phyloP scores from a whole-genome alignment of 2,329 filamentous ascomycete species.

The Xylariales sp. region DNA sequence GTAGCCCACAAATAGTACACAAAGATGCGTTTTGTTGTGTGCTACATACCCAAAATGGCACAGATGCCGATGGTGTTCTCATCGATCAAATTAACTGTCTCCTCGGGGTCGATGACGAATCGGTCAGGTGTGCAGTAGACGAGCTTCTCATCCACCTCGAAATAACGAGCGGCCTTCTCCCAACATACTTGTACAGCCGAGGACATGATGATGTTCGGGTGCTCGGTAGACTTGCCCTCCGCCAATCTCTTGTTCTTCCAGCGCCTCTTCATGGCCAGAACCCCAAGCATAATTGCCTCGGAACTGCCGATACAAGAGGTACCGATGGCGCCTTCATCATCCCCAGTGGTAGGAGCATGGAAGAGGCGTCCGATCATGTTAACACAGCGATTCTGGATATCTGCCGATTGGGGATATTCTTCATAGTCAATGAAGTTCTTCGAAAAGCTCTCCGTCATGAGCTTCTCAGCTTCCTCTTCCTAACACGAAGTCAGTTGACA shows the following conservation, averaged over 20 bases:
- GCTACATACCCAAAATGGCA: constrained; percentile 70
- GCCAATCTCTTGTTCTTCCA: constrained; percentile 86
- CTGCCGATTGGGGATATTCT: constrained; percentile 74
- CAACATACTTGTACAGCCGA: constrained; percentile 95
- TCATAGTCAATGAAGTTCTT: constrained; percentile 96
- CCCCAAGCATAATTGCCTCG: constrained; percentile 79
- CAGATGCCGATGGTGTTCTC: constrained; percentile 87
- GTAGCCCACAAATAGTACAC: neutral
- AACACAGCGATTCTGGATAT: constrained; percentile 88
- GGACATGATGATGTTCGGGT: constrained; percentile 93
- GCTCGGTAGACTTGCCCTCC: constrained; percentile 73
- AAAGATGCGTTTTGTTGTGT: neutral
- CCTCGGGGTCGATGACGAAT: constrained; percentile 59
- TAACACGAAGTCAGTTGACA: constrained; percentile 35
- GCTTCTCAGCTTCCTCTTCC: constrained; percentile 90
- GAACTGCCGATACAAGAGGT: constrained; percentile 87
- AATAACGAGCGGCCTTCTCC: constrained; percentile 88
- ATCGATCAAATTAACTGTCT: constrained; percentile 57
- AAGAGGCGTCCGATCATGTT: constrained; percentile 88
- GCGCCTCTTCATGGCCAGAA: constrained; percentile 89
- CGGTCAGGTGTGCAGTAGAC: constrained; percentile 59
- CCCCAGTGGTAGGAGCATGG: constrained; percentile 61
- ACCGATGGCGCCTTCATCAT: constrained; percentile 65
- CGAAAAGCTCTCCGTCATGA: constrained; percentile 87
- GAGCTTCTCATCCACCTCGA: constrained; percentile 87